phyloP scores from a whole-genome alignment of 345 rosid genomes.

The Noccaea caerulescens region DNA sequence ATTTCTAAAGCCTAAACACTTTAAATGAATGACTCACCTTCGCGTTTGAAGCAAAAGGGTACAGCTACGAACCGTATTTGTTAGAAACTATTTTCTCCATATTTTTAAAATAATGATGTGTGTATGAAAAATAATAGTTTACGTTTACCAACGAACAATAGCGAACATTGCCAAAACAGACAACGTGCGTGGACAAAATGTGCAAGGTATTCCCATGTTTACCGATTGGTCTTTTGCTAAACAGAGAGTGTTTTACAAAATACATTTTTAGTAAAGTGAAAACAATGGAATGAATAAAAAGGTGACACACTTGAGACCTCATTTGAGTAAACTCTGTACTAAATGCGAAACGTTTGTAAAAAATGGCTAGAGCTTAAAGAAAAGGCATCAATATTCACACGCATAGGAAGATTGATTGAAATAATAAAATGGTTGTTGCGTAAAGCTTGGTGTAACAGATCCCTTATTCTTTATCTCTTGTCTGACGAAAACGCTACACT shows the following conservation, averaged over 20 bases:
- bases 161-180: not conserved
- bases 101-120: not conserved
- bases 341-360: no score
- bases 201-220: no score
- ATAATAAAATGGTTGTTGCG: slow-evolving; percentile 24
- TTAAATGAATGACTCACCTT: slow-evolving; percentile 12
- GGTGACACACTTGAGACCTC: no score
- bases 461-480: slow-evolving; percentile 30
- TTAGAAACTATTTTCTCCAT: not conserved
- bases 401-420: slow-evolving; percentile 32
- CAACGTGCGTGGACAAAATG: not conserved
- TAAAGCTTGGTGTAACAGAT: slow-evolving; percentile 32
- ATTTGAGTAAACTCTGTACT: no score
- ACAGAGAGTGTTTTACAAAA: no score
- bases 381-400: slow-evolving; percentile 31
- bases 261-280: no score
- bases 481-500: slow-evolving; percentile 11
- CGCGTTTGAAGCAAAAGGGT: slow-evolving; percentile 16
- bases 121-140: not conserved
- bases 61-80: slow-evolving; percentile 5
- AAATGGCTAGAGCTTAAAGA: slow-evolving; percentile 10
- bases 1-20: not conserved
- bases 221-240: no score
- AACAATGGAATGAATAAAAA: no score
- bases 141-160: not conserved